These are phyloP conservation scores for Talaromyces marneffei DNA, from an alignment of 2,329 filamentous ascomycete species.

Conservation along the genomic window DNA sequence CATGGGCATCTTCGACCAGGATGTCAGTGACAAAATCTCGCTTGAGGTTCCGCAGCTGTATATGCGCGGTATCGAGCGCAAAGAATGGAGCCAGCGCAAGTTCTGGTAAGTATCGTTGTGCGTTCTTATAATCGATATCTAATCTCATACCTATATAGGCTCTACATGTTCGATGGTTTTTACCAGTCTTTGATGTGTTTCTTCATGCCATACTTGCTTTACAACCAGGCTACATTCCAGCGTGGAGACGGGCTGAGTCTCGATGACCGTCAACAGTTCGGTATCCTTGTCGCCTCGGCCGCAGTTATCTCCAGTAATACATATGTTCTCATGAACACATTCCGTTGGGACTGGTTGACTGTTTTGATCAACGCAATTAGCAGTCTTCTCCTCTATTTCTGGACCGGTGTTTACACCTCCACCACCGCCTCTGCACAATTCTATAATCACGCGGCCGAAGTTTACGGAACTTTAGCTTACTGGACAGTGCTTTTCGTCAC, in stretches of 20 bases:
- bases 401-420: conserved; percentile 82
- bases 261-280: conserved; percentile 75
- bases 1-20: conserved; percentile 95
- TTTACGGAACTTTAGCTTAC: conserved; percentile 76
- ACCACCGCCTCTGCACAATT: conserved; percentile 57
- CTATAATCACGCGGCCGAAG: conserved; percentile 70
- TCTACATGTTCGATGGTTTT: conserved; percentile 89
- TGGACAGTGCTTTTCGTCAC: conserved; percentile 80
- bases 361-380: conserved; percentile 75
- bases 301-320: conserved; percentile 84
- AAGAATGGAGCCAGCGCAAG: conserved; percentile 93
- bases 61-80: conserved; percentile 86
- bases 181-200: conserved; percentile 94
- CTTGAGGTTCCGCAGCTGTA: conserved; percentile 93
- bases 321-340: conserved; percentile 94
- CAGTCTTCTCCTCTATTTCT: conserved; percentile 84
- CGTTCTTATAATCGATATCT: not conserved
- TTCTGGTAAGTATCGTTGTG: conserved; percentile 68
- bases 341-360: conserved; percentile 97
- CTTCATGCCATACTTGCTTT: conserved; percentile 83
- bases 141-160: conserved; percentile 44
- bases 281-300: conserved; percentile 77
- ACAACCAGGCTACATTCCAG: conserved; percentile 62
- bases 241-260: conserved; percentile 69
- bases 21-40: conserved; percentile 90